These are phyloP conservation scores for sorghum (Sorghum bicolor) DNA, from an alignment of 176 grass and related monocot genomes.

Conservation along the genomic window DNA sequence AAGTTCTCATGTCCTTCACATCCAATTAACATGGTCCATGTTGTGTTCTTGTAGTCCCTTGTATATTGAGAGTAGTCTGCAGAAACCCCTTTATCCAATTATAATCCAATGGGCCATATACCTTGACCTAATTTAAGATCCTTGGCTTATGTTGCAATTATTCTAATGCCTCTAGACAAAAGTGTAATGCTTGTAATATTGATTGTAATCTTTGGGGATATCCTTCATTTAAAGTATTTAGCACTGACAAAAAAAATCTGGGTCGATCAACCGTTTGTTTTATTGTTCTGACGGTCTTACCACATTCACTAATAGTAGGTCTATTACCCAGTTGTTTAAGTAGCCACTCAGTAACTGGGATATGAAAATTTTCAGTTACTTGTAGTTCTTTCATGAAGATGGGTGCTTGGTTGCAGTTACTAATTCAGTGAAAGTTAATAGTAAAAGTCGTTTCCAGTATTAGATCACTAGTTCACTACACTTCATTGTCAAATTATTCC, in stretches of 20 bases:
- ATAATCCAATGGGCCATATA: not conserved
- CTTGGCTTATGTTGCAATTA: not conserved
- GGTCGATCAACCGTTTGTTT: not conserved
- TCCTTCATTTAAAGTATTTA: not conserved
- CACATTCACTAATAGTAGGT: not conserved
- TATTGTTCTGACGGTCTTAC: not conserved
- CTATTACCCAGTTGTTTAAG: not conserved
- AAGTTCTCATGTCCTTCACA: not conserved
- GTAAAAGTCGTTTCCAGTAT: not conserved
- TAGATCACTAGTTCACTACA: not conserved
- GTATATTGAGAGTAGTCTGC: not conserved
- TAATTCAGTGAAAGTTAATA: conserved; percentile 2
- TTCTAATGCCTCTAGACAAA: not conserved
- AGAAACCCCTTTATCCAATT: conserved; percentile 5
- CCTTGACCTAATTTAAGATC: not conserved
- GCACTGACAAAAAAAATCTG: not conserved
- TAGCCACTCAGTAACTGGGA: not conserved
- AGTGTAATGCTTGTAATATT: conserved; percentile 5
- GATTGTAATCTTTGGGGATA: not conserved
- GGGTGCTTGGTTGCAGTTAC: not conserved
- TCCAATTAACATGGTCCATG: not conserved
- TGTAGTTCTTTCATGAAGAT: not conserved
- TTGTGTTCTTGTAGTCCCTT: conserved; percentile 1
- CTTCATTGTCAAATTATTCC: not conserved
- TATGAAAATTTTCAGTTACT: not conserved